Evolutionary conservation across 2,329 filamentous ascomycete genomes (phyloP).

Genomic region (Penicillium fuscoglaucum): DNA sequence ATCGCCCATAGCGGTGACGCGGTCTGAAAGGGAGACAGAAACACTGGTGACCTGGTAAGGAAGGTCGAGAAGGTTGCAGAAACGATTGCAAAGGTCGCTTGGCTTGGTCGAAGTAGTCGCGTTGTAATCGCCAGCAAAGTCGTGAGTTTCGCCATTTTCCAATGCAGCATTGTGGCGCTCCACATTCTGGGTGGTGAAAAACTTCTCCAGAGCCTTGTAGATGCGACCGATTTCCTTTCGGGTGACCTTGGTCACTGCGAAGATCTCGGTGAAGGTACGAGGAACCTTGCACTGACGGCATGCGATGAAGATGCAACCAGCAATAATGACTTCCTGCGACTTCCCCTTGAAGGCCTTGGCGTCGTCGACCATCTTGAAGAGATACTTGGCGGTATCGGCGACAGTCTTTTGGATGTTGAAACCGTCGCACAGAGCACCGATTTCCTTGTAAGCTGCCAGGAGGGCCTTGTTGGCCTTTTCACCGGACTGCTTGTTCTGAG

Average conservation of each 20-base stretch:
- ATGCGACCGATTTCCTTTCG: conserved; percentile 98
- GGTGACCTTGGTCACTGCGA: conserved; percentile 84
- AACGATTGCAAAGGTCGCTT: conserved; percentile 82
- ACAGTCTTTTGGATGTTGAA: conserved; percentile 79
- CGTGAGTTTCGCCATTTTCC: conserved; percentile 53
- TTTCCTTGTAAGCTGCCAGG: conserved; percentile 81
- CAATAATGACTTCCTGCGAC: conserved; percentile 87
- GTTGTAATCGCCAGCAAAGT: conserved; percentile 63
- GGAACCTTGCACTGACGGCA: conserved; percentile 85
- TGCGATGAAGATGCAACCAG: conserved; percentile 95
- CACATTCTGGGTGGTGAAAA: conserved; percentile 72
- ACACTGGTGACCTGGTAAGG: conserved; percentile 76
- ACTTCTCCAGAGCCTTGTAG: conserved; percentile 90
- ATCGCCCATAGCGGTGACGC: conserved; percentile 73
- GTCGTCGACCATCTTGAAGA: conserved; percentile 94
- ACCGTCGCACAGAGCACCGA: conserved; percentile 80
- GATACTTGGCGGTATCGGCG: conserved; percentile 86
- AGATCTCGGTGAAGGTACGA: conserved; percentile 92
- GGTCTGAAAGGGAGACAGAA: conserved; percentile 73
- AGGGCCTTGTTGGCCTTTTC: conserved; percentile 83
- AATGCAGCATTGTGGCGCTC: conserved; percentile 54
- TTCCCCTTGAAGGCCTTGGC: conserved; percentile 94
- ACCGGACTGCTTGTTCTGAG: conserved; percentile 76
- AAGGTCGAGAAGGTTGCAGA: conserved; percentile 79
- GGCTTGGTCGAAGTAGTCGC: conserved; percentile 76